These are phyloP conservation scores for Haplosporangium gracile DNA, from an alignment of 192 early-diverging fungal genomes.

Conservation along the genomic window DNA sequence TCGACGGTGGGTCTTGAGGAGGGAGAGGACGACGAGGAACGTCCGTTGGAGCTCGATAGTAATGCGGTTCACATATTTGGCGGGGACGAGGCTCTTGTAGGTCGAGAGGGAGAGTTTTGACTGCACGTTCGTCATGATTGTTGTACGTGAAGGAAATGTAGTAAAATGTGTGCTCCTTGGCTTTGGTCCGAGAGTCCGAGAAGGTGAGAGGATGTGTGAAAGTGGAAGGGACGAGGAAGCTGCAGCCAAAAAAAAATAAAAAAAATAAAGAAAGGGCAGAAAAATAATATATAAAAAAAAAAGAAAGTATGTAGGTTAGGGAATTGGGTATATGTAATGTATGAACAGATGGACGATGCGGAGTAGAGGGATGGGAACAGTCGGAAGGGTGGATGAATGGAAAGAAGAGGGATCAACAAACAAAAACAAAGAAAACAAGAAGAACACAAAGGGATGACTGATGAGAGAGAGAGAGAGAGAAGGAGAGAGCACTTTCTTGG, in stretches of 20 bases:
- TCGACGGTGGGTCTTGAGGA: constrained; percentile 51
- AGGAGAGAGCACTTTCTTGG: neutral
- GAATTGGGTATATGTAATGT: neutral
- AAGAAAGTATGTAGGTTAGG: neutral
- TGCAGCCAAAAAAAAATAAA: neutral
- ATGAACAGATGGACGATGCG: neutral
- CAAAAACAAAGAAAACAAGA: neutral
- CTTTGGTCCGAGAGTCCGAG: neutral
- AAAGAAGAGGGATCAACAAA: neutral
- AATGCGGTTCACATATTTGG: constrained; percentile 35
- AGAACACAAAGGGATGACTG: constrained; percentile 1
- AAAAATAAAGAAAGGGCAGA: neutral
- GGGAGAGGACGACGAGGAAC: constrained; percentile 30
- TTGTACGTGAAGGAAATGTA: neutral
- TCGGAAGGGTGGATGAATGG: neutral
- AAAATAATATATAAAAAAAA: neutral
- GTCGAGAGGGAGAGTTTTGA: constrained; percentile 32
- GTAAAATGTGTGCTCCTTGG: neutral
- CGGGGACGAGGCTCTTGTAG: constrained; percentile 28
- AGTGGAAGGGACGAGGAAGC: neutral
- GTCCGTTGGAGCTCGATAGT: constrained; percentile 40
- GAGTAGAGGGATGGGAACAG: neutral
- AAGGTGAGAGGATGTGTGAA: neutral
- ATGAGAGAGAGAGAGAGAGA: neutral
- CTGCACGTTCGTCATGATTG: constrained; percentile 35